phyloP scores from a whole-genome alignment of 139 green algal genomes.

The Chlamydomonas schloesseri region DNA sequence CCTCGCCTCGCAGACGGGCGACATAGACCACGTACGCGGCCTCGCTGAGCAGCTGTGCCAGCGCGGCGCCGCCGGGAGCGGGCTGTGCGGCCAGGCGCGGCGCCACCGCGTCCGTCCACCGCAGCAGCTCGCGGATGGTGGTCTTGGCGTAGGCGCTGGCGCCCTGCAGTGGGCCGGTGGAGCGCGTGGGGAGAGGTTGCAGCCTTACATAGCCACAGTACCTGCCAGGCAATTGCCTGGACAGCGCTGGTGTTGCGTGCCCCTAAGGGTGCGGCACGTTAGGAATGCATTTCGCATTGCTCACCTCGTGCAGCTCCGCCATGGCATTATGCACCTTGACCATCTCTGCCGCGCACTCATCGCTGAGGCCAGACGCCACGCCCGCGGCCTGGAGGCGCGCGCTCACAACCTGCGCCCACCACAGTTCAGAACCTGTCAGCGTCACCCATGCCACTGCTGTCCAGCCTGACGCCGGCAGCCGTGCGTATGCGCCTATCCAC shows the following conservation, averaged over 20 bases:
- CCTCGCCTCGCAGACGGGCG: slow-evolving; percentile 10
- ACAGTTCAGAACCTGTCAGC: no score
- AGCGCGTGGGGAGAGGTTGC: no score
- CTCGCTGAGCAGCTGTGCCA: slow-evolving; percentile 15
- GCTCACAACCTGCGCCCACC: no score
- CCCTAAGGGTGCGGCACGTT: no score
- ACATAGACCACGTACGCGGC: slow-evolving; percentile 37
- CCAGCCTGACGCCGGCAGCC: no score
- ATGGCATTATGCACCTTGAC: background rate
- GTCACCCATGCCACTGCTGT: no score
- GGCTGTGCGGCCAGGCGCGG: background rate
- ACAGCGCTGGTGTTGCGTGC: no score
- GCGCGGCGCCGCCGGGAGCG: background rate
- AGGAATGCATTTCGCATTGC: no score
- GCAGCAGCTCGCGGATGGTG: slow-evolving; percentile 57
- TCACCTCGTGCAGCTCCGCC: background rate
- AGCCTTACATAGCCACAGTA: no score
- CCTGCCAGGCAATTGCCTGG: no score
- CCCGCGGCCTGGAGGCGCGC: no score
- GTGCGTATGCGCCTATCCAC: no score
- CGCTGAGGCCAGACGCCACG: background rate
- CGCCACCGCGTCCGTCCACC: slow-evolving; percentile 35
- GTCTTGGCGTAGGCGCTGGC: slow-evolving; percentile 17
- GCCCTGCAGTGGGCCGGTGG: background rate
- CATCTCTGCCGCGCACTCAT: slow-evolving; percentile 4